These are phyloP conservation scores for Plectosphaerella plurivora DNA, from an alignment of 2,329 filamentous ascomycete species.

Conservation along the genomic window DNA sequence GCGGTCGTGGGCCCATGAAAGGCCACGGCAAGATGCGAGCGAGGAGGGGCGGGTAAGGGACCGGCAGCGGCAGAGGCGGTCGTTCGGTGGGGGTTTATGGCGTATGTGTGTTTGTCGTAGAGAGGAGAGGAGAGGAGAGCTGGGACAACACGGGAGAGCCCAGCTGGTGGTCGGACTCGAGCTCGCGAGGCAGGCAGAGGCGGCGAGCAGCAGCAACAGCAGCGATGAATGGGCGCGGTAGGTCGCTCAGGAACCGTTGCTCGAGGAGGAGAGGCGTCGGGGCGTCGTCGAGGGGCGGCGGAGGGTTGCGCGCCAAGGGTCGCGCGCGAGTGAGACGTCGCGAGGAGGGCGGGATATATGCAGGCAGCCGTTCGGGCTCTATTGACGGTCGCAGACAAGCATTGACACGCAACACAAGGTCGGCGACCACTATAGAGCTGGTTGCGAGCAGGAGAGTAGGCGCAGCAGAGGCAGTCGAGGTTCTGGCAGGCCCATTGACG, in stretches of 20 bases:
- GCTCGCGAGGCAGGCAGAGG: background rate
- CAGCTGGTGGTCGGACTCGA: background rate
- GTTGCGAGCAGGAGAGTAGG: background rate
- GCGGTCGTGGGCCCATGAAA: slow-evolving; percentile 13
- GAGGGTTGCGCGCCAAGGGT: background rate
- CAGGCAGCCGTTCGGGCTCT: slow-evolving; percentile 11
- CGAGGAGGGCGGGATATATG: slow-evolving; percentile 6
- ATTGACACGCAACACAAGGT: slow-evolving; percentile 8
- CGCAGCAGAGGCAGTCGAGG: background rate
- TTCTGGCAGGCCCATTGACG: slow-evolving; percentile 3
- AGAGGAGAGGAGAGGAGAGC: too few relatives aligned
- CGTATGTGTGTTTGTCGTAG: background rate
- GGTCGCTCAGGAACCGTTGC: too few relatives aligned
- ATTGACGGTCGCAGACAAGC: slow-evolving; percentile 8
- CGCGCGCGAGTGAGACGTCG: slow-evolving; percentile 9
- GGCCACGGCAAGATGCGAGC: slow-evolving; percentile 3
- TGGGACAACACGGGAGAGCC: background rate
- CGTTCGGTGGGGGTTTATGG: background rate
- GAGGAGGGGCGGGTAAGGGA: slow-evolving; percentile 5
- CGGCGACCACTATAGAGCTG: slow-evolving; percentile 5
- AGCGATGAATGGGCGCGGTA: too few relatives aligned
- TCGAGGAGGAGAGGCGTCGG: background rate
- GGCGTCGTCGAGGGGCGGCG: slow-evolving; percentile 1
- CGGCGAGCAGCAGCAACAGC: too few relatives aligned
- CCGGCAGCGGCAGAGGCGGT: background rate